Percentiles rank a stretch among this genome's conserved stretches.
phyloP scores from a whole-genome alignment of 768 basidiomycete genomes.

The Asterophora lycoperdoides region DNA sequence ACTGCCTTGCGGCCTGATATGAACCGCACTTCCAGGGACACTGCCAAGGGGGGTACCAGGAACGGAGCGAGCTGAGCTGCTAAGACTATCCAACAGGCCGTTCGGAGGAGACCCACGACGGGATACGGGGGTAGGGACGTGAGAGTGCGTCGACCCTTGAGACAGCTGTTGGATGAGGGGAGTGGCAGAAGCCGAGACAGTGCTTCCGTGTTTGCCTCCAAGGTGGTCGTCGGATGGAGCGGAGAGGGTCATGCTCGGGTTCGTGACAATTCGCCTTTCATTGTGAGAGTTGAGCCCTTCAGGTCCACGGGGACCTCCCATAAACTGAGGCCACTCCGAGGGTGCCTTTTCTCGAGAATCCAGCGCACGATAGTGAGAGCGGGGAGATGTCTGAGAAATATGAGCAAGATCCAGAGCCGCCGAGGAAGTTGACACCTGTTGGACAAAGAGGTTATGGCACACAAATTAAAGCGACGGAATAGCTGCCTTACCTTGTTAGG shows the following conservation, averaged over 20 bases:
- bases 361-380: conserved; percentile 53
- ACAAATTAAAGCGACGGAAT: not conserved
- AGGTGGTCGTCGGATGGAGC: conserved; percentile 48
- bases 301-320: conserved; percentile 54
- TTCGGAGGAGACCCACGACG: conserved; percentile 72
- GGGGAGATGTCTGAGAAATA: conserved; percentile 75
- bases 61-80: conserved; percentile 68
- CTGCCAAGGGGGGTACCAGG: conserved; percentile 75
- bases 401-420: conserved; percentile 93
- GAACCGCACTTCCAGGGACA: conserved; percentile 42
- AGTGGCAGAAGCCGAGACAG: conserved; percentile 55
- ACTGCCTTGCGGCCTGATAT: conserved; percentile 65
- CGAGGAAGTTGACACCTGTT: conserved; percentile 78
- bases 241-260: conserved; percentile 64
- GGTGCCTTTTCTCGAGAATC: conserved; percentile 70
- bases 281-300: conserved; percentile 51
- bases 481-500: conserved; percentile 52
- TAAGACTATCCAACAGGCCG: conserved; percentile 53
- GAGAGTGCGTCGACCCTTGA: conserved; percentile 38
- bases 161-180: conserved; percentile 62
- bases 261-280: conserved; percentile 72
- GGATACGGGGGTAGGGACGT: conserved; percentile 47
- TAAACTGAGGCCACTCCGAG: conserved; percentile 94
- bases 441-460: conserved; percentile 5
- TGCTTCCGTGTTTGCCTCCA: conserved; percentile 37